Evolutionary conservation across 176 grass and related monocot genomes (phyloP).

Genomic region (Metroxylon sagu): DNA sequence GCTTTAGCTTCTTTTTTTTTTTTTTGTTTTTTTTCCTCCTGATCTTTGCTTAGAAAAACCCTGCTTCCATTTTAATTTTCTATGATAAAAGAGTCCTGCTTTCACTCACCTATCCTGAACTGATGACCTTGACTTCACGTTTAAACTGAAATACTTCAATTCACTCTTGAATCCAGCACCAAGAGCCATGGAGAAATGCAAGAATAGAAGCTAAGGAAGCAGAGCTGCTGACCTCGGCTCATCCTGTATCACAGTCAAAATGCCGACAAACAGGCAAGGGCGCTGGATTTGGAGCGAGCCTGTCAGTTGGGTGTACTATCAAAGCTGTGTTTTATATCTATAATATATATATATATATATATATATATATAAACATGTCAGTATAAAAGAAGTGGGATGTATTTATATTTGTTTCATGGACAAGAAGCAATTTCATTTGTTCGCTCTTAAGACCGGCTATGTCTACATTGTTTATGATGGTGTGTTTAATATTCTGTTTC

Average conservation of each 20-base stretch:
- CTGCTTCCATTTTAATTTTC: too few species aligned
- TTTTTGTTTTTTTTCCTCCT: not conserved
- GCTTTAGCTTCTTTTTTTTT: not conserved
- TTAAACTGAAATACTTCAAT: not conserved
- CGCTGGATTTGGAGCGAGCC: not conserved
- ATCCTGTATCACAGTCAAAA: too few species aligned
- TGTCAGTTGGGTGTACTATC: not conserved
- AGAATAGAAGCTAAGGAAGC: slow-evolving; percentile 8
- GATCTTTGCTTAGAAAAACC: too few species aligned
- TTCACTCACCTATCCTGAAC: too few species aligned
- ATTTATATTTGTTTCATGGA: not conserved
- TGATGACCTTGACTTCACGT: too few species aligned
- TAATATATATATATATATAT: not conserved
- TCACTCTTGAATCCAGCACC: slow-evolving; percentile 4
- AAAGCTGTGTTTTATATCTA: too few species aligned
- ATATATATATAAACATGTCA: slow-evolving; percentile 3
- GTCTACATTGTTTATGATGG: slow-evolving; percentile 3
- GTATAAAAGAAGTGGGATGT: not conserved
- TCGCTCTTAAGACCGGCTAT: not conserved
- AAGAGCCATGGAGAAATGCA: slow-evolving; percentile 22
- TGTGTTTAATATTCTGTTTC: not conserved
- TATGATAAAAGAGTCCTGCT: too few species aligned
- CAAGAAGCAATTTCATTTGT: slow-evolving; percentile 5
- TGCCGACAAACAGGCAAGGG: too few species aligned
- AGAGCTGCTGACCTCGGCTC: not conserved